Conservation (phyloP, 1,284 basidiomycete genomes). For the Retiboletus fuscus region DNA sequence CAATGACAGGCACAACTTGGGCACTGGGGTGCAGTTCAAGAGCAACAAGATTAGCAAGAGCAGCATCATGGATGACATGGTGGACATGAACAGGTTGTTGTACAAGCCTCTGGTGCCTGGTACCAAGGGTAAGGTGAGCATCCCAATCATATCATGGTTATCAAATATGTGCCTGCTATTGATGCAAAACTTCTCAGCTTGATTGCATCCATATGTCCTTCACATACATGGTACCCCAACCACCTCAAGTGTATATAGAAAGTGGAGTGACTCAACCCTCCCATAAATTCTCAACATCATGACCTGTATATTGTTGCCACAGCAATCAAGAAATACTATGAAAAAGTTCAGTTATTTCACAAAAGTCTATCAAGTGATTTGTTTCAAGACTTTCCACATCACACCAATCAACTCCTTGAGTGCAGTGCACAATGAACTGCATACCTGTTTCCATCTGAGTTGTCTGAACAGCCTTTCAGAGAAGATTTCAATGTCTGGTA, state of each 20-base stretch:
- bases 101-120: slow-evolving; percentile 83
- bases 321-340: slow-evolving; percentile 49
- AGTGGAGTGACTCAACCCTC: slow-evolving; percentile 34
- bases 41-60: slow-evolving; percentile 98
- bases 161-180: slow-evolving; percentile 91
- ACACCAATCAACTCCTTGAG: slow-evolving; percentile 27
- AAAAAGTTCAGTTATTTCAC: slow-evolving; percentile 31
- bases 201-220: slow-evolving; percentile 53
- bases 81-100: slow-evolving; percentile 88
- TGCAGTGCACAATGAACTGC: slow-evolving; percentile 30
- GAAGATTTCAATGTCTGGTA: slow-evolving; percentile 32
- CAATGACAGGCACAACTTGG: slow-evolving; percentile 96
- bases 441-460: slow-evolving; percentile 27
- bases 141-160: slow-evolving; percentile 97
- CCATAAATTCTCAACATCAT: slow-evolving; percentile 48
- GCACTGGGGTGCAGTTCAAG: slow-evolving; percentile 94
- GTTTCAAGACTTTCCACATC: slow-evolving; percentile 21
- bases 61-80: slow-evolving; percentile 98
- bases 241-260: slow-evolving; percentile 55
- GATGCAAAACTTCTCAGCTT: slow-evolving; percentile 50
- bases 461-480: not conserved
- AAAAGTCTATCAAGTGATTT: not conserved
- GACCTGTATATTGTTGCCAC: slow-evolving; percentile 42
- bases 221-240: slow-evolving; percentile 53
- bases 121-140: slow-evolving; percentile 87